Percentiles rank a stretch among this genome's conserved stretches.
Conservation (phyloP, 225 moss, liverwort and hornwort species). For the Neckera pumila region DNA sequence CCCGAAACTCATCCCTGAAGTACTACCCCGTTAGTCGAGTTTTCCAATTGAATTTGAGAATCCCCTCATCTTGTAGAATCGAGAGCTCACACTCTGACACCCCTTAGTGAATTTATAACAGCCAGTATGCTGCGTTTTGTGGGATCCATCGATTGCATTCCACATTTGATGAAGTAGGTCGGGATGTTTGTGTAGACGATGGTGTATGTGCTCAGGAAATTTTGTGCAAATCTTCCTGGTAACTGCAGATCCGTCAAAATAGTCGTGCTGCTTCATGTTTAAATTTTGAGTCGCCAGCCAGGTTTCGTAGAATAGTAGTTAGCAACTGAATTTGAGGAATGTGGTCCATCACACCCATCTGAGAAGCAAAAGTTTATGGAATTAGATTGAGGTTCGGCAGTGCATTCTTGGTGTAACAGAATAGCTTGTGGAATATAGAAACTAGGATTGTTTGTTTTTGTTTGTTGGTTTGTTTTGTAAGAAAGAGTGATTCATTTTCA, state of each 20-base stretch:
- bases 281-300: not conserved
- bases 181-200: not conserved
- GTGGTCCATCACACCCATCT: not conserved
- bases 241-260: not conserved
- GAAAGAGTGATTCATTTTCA: not conserved
- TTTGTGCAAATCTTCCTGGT: not conserved
- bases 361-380: not conserved
- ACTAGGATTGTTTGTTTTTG: not conserved
- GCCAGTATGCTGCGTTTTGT: not conserved
- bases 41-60: not conserved
- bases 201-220: not conserved
- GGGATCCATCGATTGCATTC: not conserved
- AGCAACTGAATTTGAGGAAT: not conserved
- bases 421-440: not conserved
- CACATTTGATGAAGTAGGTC: not conserved
- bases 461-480: not conserved
- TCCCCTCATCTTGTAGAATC: not conserved
- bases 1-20: not conserved
- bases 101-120: not conserved
- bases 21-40: not conserved
- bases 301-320: not conserved
- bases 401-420: not conserved
- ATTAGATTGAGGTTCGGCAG: not conserved
- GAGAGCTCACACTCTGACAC: not conserved
- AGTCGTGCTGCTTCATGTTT: not conserved